Percentiles rank a stretch among this genome's conserved stretches.
These are phyloP conservation scores for Stephania yunnanensis DNA, from an alignment of 164 flowering plant genomes.

Conservation along the genomic window DNA sequence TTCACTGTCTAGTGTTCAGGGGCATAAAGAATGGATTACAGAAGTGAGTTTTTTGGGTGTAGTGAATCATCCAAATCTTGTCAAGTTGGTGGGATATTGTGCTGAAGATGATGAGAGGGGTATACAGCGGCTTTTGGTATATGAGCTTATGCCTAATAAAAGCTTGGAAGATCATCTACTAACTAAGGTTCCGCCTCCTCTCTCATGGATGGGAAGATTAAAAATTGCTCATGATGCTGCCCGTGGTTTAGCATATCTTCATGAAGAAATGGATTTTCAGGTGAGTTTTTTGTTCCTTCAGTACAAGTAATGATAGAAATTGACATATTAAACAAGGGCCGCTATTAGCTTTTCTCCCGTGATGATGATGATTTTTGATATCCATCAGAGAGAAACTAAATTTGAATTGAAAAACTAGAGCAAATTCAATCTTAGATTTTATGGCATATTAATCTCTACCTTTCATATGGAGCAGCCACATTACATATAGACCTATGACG, in stretches of 20 bases:
- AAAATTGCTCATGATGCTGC: constrained; percentile 88
- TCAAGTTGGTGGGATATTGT: constrained; percentile 86
- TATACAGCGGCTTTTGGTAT: constrained; percentile 82
- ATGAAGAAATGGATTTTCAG: constrained; percentile 99
- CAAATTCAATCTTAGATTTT: too few relatives aligned
- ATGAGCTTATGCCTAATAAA: constrained; percentile 77
- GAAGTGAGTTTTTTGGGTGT: constrained; percentile 88
- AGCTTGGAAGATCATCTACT: constrained; percentile 91
- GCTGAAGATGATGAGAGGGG: constrained; percentile 98
- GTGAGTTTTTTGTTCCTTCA: constrained; percentile 22
- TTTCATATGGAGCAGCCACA: too few relatives aligned
- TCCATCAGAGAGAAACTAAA: too few relatives aligned
- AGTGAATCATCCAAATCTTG: constrained; percentile 90
- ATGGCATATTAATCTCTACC: too few relatives aligned
- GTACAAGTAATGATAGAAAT: background rate
- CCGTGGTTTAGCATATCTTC: constrained; percentile 84
- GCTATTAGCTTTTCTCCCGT: too few relatives aligned
- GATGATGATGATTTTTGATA: too few relatives aligned
- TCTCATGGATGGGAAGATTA: constrained; percentile 65
- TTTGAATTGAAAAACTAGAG: too few relatives aligned
- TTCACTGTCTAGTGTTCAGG: constrained; percentile 63
- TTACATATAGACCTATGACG: too few relatives aligned
- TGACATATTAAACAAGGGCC: background rate
- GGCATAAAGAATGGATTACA: constrained; percentile 97
- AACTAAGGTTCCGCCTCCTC: constrained; percentile 40